Conservation (phyloP, 805 yeast species). For the Deakozyma indianensis region DNA sequence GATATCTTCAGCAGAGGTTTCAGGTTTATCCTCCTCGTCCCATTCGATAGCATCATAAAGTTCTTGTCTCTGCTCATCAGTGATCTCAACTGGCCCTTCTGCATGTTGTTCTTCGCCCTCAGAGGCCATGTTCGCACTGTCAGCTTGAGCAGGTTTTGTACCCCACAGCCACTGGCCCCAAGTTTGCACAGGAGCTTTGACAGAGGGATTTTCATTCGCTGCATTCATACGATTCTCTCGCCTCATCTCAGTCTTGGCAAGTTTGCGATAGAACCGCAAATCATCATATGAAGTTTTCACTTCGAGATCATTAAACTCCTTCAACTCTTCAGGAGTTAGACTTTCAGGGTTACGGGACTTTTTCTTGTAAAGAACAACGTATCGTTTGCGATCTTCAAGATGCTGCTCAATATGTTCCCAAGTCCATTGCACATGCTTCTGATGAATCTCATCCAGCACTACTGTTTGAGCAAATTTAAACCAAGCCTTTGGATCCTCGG, state of each 20-base stretch:
- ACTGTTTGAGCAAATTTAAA: slow-evolving; percentile 66
- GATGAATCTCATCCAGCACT: slow-evolving; percentile 68
- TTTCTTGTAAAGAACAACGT: slow-evolving; percentile 52
- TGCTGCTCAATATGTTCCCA: slow-evolving; percentile 71
- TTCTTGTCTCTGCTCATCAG: slow-evolving; percentile 82
- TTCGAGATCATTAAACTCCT: slow-evolving; percentile 40
- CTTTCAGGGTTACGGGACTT: slow-evolving; percentile 29
- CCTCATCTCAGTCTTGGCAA: slow-evolving; percentile 52
- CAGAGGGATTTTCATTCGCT: slow-evolving; percentile 4
- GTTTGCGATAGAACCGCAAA: slow-evolving; percentile 67
- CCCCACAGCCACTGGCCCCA: slow-evolving; percentile 16
- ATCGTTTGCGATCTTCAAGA: slow-evolving; percentile 56
- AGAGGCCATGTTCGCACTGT: slow-evolving; percentile 1
- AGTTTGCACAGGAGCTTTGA: slow-evolving; percentile 6
- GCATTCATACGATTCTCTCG: slow-evolving; percentile 10
- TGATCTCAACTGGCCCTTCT: slow-evolving; percentile 34
- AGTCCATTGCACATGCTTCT: slow-evolving; percentile 65
- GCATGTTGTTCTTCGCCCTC: slow-evolving; percentile 6
- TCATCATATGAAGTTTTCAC: slow-evolving; percentile 55
- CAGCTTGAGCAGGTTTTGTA: slow-evolving; percentile 1
- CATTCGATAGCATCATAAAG: slow-evolving; percentile 88
- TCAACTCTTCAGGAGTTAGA: slow-evolving; percentile 19
- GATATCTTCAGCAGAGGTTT: slow-evolving; percentile 25
- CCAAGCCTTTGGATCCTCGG: slow-evolving; percentile 69
- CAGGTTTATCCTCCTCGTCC: slow-evolving; percentile 39